Percentiles rank a stretch among this genome's conserved stretches.
phyloP scores from a whole-genome alignment of 257 asterid species.

The Solanum arcanum region DNA sequence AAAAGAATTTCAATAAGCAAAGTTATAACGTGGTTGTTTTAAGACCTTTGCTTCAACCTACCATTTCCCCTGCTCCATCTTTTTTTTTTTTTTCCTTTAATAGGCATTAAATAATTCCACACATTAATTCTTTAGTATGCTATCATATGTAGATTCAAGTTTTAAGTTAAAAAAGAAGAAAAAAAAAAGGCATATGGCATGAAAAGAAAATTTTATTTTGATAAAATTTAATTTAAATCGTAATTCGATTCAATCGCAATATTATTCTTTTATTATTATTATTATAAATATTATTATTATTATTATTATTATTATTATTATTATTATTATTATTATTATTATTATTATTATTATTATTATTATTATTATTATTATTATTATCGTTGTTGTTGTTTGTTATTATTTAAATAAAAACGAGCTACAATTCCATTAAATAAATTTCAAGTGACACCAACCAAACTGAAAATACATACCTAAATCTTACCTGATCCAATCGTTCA shows the following conservation, averaged over 20 bases:
- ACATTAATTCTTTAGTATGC: neutral
- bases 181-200: neutral
- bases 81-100: neutral
- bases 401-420: fast-evolving
- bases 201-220: neutral
- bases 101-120: neutral
- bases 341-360: too few species aligned
- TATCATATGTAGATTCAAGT: neutral
- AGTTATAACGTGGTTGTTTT: neutral
- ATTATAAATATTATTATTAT: too few species aligned
- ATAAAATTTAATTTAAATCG: too few species aligned
- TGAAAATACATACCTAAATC: neutral
- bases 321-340: too few species aligned
- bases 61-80: neutral
- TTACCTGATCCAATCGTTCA: neutral
- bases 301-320: too few species aligned
- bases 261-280: too few species aligned
- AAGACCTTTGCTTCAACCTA: neutral
- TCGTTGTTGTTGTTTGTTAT: too few species aligned
- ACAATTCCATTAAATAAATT: too few species aligned
- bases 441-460: neutral
- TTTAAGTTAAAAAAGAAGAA: neutral
- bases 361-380: too few species aligned
- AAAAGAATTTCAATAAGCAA: neutral
- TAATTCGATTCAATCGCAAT: too few species aligned